Conservation (phyloP, 192 early-diverging fungal species). For the Linnemannia hyalina region DNA sequence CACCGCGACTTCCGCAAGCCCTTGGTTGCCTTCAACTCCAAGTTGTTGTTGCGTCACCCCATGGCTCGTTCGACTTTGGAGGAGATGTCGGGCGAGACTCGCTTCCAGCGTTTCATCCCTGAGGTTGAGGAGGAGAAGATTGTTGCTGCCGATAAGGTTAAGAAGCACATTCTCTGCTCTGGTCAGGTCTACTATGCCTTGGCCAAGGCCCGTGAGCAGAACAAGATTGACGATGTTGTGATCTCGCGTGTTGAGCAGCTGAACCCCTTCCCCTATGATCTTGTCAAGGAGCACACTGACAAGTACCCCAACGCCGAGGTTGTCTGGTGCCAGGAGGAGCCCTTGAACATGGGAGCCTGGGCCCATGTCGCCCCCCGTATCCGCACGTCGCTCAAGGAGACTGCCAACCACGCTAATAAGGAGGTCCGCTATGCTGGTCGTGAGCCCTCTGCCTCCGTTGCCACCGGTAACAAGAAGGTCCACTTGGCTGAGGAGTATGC, state of each 20-base stretch:
- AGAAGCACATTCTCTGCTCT: conserved; percentile 93
- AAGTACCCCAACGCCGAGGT: conserved; percentile 93
- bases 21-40: conserved; percentile 81
- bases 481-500: conserved; percentile 88
- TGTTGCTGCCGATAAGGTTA: conserved; percentile 86
- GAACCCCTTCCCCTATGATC: conserved; percentile 95
- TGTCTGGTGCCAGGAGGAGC: conserved; percentile 97
- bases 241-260: conserved; percentile 97
- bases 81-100: conserved; percentile 85
- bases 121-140: conserved; percentile 88
- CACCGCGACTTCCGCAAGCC: conserved; percentile 98
- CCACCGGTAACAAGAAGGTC: conserved; percentile 97
- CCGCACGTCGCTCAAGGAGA: conserved; percentile 82
- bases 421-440: conserved; percentile 76
- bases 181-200: conserved; percentile 99
- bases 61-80: conserved; percentile 85
- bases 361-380: conserved; percentile 89
- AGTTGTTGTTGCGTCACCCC: conserved; percentile 94
- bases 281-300: conserved; percentile 86
- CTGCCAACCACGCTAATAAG: conserved; percentile 75
- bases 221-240: conserved; percentile 90
- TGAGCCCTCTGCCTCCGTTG: conserved; percentile 89
- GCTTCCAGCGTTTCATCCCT: conserved; percentile 94
- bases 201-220: conserved; percentile 87
- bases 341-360: conserved; percentile 95